These are phyloP conservation scores for Rusavskia elegans DNA, from an alignment of 495 filamentous ascomycete species.

Conservation along the genomic window DNA sequence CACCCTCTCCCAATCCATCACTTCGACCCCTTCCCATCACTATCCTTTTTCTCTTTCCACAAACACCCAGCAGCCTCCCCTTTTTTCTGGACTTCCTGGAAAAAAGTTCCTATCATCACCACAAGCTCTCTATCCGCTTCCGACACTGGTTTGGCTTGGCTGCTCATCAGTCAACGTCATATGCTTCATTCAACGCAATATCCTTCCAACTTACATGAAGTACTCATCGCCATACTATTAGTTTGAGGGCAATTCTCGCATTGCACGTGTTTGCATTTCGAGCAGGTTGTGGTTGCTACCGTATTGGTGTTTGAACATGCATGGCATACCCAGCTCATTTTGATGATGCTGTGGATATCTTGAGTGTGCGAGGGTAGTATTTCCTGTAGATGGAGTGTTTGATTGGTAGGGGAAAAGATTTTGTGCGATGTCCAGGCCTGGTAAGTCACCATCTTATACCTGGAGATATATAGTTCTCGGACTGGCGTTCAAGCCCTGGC, in stretches of 20 bases:
- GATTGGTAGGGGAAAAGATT: not conserved
- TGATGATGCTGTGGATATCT: not conserved
- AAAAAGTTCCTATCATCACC: no score
- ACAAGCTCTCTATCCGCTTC: not conserved
- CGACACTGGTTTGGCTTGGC: not conserved
- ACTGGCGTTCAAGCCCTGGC: no score
- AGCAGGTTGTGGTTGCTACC: not conserved
- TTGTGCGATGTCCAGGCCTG: not conserved
- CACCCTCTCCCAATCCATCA: no score
- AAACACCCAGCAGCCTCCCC: no score
- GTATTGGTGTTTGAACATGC: not conserved
- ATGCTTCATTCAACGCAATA: not conserved
- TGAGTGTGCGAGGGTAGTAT: no score
- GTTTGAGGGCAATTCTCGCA: not conserved
- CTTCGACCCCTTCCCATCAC: no score
- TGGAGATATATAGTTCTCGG: no score
- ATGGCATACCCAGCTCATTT: not conserved
- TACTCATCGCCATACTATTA: not conserved
- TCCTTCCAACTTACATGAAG: not conserved
- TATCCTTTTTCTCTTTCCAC: no score
- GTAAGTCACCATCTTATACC: no score
- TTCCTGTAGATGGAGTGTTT: not conserved
- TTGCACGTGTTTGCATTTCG: not conserved
- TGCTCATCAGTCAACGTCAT: not conserved
- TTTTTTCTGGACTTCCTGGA: no score